Evolutionary conservation across 2,329 filamentous ascomycete species (phyloP).

Genomic region (Coniochaeta ligniaria): DNA sequence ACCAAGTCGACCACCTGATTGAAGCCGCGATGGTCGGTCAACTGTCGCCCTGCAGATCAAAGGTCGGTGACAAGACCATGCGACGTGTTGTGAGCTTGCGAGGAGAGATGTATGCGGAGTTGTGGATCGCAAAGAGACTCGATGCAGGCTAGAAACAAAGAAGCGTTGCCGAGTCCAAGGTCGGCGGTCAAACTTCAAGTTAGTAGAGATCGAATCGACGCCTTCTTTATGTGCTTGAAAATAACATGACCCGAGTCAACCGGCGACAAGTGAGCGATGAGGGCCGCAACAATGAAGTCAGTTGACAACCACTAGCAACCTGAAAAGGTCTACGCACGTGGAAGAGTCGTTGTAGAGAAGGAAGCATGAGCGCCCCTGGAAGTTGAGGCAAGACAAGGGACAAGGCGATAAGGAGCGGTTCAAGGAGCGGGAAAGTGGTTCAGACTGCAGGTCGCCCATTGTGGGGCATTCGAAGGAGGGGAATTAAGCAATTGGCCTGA

Average conservation of each 20-base stretch:
- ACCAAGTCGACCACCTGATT: background rate
- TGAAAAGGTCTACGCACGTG: background rate
- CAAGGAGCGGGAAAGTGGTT: background rate
- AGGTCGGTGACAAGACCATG: background rate
- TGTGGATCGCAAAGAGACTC: background rate
- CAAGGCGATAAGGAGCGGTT: slow-evolving; percentile 1
- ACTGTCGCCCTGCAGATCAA: background rate
- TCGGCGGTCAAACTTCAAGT: background rate
- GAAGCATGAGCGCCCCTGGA: background rate
- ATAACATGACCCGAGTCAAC: background rate
- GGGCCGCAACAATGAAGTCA: background rate
- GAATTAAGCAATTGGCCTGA: background rate
- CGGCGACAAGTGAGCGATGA: background rate
- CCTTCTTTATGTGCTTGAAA: background rate
- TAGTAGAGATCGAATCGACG: background rate
- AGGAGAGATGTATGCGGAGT: background rate
- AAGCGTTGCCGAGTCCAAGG: background rate
- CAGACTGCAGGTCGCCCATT: background rate
- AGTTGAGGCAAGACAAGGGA: background rate
- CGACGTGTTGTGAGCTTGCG: background rate
- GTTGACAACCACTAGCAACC: background rate
- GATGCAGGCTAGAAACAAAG: background rate
- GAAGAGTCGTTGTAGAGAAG: background rate
- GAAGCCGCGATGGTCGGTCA: background rate
- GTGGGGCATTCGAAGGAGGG: background rate